Conservation (phyloP, 116 monocot species). For the Trichopus zeylanicus region DNA sequence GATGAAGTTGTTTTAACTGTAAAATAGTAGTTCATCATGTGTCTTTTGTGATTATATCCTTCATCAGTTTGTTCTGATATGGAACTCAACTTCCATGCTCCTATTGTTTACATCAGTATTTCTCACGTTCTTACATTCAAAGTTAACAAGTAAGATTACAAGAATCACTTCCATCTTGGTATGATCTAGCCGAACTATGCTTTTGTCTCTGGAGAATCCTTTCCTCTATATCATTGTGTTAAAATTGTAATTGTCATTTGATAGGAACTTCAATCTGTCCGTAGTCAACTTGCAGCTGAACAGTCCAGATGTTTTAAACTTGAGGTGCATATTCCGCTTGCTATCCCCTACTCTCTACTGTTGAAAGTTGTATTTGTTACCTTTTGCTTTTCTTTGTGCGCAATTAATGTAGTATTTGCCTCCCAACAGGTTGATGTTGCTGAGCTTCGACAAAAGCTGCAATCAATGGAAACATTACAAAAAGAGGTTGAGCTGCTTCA, state of each 20-base stretch:
- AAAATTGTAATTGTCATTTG: neutral
- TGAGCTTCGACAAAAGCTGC: conserved; percentile 85
- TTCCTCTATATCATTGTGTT: neutral
- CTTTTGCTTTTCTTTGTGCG: neutral
- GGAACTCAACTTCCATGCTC: too few species aligned
- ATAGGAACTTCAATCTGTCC: conserved; percentile 96
- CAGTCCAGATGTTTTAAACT: conserved; percentile 96
- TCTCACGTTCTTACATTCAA: too few species aligned
- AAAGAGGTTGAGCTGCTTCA: conserved; percentile 90
- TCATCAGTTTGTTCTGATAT: too few species aligned
- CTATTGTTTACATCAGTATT: too few species aligned
- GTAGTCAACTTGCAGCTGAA: conserved; percentile 87
- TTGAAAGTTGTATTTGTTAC: neutral
- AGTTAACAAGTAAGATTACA: too few species aligned
- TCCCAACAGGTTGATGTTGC: conserved; percentile 81
- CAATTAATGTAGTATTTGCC: neutral
- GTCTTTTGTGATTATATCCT: too few species aligned
- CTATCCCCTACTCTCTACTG: neutral
- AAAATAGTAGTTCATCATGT: too few species aligned
- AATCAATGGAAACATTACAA: conserved; percentile 65
- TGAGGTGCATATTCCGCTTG: conserved; percentile 49
- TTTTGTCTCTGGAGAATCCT: neutral
- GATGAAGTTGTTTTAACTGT: too few species aligned
- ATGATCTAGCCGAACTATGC: neutral
- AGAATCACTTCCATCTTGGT: neutral